Base-by-base conservation (phyloP, 495 filamentous ascomycete species). In the Aspergillus sparsus region DNA sequence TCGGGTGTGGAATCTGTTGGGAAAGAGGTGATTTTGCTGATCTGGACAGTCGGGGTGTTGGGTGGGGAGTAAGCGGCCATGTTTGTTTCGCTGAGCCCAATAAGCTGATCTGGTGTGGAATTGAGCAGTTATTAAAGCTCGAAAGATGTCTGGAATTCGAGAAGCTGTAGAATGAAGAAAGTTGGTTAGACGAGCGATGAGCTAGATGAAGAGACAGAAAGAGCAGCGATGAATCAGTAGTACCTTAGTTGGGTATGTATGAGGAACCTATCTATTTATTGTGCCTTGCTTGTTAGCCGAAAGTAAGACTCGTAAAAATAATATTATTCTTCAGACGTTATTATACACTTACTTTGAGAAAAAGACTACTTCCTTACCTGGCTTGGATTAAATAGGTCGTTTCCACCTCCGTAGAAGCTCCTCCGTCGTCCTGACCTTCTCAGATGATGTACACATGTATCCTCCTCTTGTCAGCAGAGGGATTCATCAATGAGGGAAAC, bases 381-480 rank as follows among this genome's bases (percentile, higher is more conserved):
- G 21, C 21, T 27, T 41, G 11, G 37, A 41, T 7, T 41, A 41
- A 41, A 41, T 41, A 41, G 0, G 4, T 41, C n/a, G 4, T 27
- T 27, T 27, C 21, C n/a, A n/a, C 21, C 21, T 27, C 21, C 21
- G 21, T 27, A 27, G n/a, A 27, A 41, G n/a, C 13, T 37, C 31
- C 5, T 4, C 18, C 50, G 8, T 15, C 12, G 34, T 18, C 36
- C 42, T 57, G 54, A 57, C 31, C 42, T 12, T 34, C 54, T 49
- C 54, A 57, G 54, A 57, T 57, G 54, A 57, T 57, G 41, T 32
- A 12, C 1, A 33, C 21, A 27, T 27, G 21, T 27, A 27, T 27
- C 21, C 3, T 3, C 21, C 21, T 27, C 21, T 27, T 27, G 21
- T 27, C 21, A 27, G 21, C 21, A 27, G 21, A 27, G 21, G 21